These are phyloP conservation scores for Mycena vitilis DNA, from an alignment of 768 basidiomycete genomes.

Conservation along the genomic window DNA sequence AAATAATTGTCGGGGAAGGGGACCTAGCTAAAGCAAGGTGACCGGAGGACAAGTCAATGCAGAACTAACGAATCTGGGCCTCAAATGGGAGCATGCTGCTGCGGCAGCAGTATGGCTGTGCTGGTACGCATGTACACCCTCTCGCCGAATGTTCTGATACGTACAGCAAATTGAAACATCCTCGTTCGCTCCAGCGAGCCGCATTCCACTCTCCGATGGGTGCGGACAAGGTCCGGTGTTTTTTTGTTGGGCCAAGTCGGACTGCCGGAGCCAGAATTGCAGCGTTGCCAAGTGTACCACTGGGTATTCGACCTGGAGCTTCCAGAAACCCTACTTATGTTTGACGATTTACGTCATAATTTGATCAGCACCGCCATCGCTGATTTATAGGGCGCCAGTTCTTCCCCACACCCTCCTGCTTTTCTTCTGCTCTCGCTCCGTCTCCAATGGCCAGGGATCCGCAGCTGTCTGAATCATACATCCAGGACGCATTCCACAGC, in stretches of 20 bases:
- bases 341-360: too few species aligned
- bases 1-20: too few species aligned
- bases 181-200: too few species aligned
- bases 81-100: not conserved
- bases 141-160: conserved; percentile 1
- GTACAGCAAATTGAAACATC: not conserved
- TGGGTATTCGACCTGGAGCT: too few species aligned
- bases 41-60: too few species aligned
- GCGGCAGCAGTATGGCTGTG: not conserved
- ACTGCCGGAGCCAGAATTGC: not conserved
- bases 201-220: not conserved
- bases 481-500: conserved; percentile 85
- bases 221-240: not conserved
- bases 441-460: conserved; percentile 12
- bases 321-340: too few species aligned
- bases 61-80: not conserved
- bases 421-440: too few species aligned
- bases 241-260: not conserved
- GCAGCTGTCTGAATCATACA: conserved; percentile 67
- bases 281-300: too few species aligned
- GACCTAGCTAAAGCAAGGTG: too few species aligned
- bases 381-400: too few species aligned
- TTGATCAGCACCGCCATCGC: too few species aligned
- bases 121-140: not conserved
- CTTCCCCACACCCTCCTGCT: too few species aligned